Base-by-base conservation (phyloP, 352 stramenopile species). In the Phytopythium ostracodes region DNA sequence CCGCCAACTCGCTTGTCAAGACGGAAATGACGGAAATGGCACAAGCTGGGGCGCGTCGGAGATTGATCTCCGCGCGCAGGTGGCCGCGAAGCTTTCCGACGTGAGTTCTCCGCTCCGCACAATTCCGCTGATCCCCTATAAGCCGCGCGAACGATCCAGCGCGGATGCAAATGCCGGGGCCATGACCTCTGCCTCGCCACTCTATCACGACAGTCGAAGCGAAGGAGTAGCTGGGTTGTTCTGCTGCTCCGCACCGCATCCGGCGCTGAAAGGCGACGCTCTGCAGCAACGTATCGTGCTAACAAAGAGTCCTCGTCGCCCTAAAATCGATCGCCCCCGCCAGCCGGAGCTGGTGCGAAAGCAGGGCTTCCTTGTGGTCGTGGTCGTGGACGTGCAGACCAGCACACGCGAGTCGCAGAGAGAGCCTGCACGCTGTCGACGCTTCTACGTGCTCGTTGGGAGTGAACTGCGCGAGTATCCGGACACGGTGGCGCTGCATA, bases 361-460 rank as follows among this genome's bases (percentile, higher is more conserved):
- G 36, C 74, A 80, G 64, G 74, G 74, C 1, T 80, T 83, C 36
- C 63, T 83, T 2, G 55, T 44, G 36, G 46, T 62, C 2, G 55
- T 44, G 36, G 46, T 62, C 9, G 31, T 72, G 31, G 27, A 59
- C 5, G 15, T 27, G 2, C 40, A 25, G 7, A 10, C 58, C 27
- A 65, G 15, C 27, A 60, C 14, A 40, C 38, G 0, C 22, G 6
- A 25, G 47, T 49, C 38, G 36, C 31, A 56, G 63, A 25, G 20
- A 29, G 7, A 33, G 14, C 14, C 17, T n/a, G 44, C 69, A 44
- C 65, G 68, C 8, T 24, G 47, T 27, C 57, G 70, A 29, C 71
- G 66, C 22, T 85, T 72, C 58, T 80, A 71, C 35, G 35, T 46
- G 25, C 50, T 85, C 18, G 59, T 79, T 4, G 69, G 78, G 51